Conservation (phyloP, 768 basidiomycete genomes). For the Lentinus tigrinus region DNA sequence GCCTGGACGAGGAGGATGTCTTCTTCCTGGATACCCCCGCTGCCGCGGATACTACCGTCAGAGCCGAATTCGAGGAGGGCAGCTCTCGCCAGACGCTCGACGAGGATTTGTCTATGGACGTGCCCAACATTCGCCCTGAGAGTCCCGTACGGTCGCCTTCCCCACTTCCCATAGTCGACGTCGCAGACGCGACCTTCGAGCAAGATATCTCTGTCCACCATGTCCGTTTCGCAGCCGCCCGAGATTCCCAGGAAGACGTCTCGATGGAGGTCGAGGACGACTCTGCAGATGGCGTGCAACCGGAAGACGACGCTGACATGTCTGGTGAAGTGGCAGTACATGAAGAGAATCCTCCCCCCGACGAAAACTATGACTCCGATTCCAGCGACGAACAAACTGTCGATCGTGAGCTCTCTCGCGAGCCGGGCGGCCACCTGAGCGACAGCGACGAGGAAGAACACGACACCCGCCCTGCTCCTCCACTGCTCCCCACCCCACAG, state of each 20-base stretch:
- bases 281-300: constrained; percentile 19
- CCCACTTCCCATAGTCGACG: constrained; percentile 13
- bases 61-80: background rate
- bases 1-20: constrained; percentile 12
- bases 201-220: constrained; percentile 1
- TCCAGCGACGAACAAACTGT: constrained; percentile 24
- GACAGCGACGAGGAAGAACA: constrained; percentile 20
- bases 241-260: background rate
- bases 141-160: constrained; percentile 9
- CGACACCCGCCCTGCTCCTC: background rate
- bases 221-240: constrained; percentile 6
- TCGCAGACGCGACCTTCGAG: constrained; percentile 45
- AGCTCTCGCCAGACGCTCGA: background rate
- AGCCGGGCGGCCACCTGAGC: constrained; percentile 10
- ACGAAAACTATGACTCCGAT: constrained; percentile 22
- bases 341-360: constrained; percentile 10
- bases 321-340: background rate
- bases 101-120: background rate
- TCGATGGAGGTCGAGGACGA: constrained; percentile 14
- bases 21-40: constrained; percentile 11
- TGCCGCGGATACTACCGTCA: background rate
- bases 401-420: constrained; percentile 38
- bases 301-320: background rate
- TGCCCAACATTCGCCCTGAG: background rate
- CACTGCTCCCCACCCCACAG: background rate